A percentile compares a stretch with the other conserved stretches of the same genome.
Evolutionary conservation across 2,329 filamentous ascomycete species (phyloP).

Genomic region (Penicillium verrucosum): DNA sequence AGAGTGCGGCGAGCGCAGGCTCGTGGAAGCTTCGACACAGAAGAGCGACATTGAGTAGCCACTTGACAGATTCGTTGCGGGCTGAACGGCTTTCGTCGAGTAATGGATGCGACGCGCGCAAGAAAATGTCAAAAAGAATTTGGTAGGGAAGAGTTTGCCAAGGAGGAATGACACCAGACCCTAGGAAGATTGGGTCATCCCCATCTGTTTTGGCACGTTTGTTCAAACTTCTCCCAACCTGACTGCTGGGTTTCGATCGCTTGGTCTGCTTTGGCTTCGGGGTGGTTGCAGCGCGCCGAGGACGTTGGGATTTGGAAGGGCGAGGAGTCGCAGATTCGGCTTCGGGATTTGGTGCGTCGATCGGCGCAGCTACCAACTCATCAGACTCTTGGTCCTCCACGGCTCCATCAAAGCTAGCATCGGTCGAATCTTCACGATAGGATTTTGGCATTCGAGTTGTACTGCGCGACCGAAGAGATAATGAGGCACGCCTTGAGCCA

Average conservation of each 20-base stretch:
- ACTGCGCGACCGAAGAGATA: constrained; percentile 33
- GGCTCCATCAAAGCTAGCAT: constrained; percentile 23
- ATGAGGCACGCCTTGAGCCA: constrained; percentile 17
- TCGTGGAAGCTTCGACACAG: constrained; percentile 66
- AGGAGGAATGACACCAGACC: constrained; percentile 47
- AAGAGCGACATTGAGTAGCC: constrained; percentile 63
- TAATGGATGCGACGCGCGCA: constrained; percentile 61
- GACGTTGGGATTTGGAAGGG: constrained; percentile 2
- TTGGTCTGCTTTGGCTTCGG: constrained; percentile 6
- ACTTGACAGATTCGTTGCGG: constrained; percentile 39
- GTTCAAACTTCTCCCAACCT: constrained; percentile 17
- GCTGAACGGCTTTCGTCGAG: constrained; percentile 36
- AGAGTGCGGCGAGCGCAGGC: constrained; percentile 70
- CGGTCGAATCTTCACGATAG: constrained; percentile 38
- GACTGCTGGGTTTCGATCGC: constrained; percentile 15
- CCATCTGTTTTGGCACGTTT: constrained; percentile 27
- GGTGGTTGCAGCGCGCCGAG: constrained; percentile 11
- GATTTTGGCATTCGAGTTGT: constrained; percentile 26
- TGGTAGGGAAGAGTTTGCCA: constrained; percentile 66
- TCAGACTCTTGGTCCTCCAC: constrained; percentile 12
- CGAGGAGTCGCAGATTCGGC: constrained; percentile 5
- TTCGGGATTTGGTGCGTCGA: constrained; percentile 2
- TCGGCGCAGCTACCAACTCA: constrained; percentile 8
- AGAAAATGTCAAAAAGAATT: constrained; percentile 67
- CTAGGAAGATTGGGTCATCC: constrained; percentile 15